Percentiles rank a stretch among this genome's conserved stretches.
Evolutionary conservation across 139 green algal genomes (phyloP).

Genomic region (Chloropicon primus): DNA sequence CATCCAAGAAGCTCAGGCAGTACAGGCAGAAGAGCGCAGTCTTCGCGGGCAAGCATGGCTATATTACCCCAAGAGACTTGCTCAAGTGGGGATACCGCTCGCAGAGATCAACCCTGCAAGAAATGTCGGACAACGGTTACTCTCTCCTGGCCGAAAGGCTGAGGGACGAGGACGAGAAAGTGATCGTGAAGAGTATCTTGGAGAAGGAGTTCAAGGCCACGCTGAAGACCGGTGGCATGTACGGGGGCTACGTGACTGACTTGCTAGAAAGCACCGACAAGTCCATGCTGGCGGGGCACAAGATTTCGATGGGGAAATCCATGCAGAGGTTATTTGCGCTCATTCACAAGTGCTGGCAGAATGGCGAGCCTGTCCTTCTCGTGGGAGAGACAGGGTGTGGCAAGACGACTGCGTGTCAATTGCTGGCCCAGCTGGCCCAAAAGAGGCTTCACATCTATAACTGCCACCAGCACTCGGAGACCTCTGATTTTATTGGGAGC

Average conservation of each 20-base stretch:
- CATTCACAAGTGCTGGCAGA: constrained; percentile 34
- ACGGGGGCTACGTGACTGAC: not conserved
- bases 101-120: constrained; percentile 51
- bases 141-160: constrained; percentile 83
- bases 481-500: constrained; percentile 89
- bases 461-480: constrained; percentile 98
- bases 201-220: constrained; percentile 37
- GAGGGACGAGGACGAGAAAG: constrained; percentile 46
- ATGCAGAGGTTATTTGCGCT: not conserved
- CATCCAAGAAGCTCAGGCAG: constrained; percentile 84
- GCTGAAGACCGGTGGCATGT: not conserved
- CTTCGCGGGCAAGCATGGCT: constrained; percentile 74
- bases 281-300: not conserved
- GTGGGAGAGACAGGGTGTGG: constrained; percentile 92
- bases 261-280: not conserved
- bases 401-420: constrained; percentile 95
- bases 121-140: constrained; percentile 78
- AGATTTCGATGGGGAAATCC: not conserved
- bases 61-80: constrained; percentile 92
- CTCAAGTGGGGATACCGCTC: constrained; percentile 60
- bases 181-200: constrained; percentile 35
- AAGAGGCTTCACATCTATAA: constrained; percentile 85
- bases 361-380: constrained; percentile 84
- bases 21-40: constrained; percentile 33
- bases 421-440: constrained; percentile 61